Evolutionary conservation across 1,139 yeast species (phyloP), one percentile per base, ranked within the genome.

Genomic region (Pneumocystis wakefieldiae): DNA sequence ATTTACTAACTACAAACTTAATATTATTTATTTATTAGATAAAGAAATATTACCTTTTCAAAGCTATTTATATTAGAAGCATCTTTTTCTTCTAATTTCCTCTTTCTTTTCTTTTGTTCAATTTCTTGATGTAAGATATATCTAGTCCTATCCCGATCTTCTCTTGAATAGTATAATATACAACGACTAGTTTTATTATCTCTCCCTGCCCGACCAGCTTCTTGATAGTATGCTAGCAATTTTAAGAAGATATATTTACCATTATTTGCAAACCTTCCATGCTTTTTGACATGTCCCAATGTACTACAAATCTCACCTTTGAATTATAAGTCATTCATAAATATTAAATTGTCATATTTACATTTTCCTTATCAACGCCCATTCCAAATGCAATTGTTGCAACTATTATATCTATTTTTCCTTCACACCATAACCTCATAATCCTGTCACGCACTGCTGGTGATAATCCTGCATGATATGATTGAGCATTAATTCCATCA

Each of bases 371-470:
- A 74, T 90, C 97, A 63, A 90, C 88, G 61, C 97, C 97, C 96
- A 90, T 88, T 42, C 97, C 97, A 77, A 90, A 90, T 0, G 97
- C 97, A 67, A 90, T 87, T 0, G 97, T 90, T 0, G 97, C 97
- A 28, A 74, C 73, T 6, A 74, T 72, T 19, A 74, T 69, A 61
- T 72, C 68, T 59, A 65, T 69, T 1, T 67, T 65, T 19, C 72
- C 73, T 12, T 62, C 66, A 14, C 70, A 94, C 96, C 96, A 90
- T 57, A 76, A 77, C 19, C 75, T 75, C 73, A 89, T 94, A 17
- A 87, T 80, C 8, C 73, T 69, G 29, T 81, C 76, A 68, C 95
- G 76, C 32, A 85, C 90, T 15, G 81, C 83, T 0, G 89, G 80
- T 7, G 80, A 75, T 85, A 89, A 82, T 19, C 95, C 94, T 0